phyloP scores from a whole-genome alignment of 2,329 filamentous ascomycete genomes.

The Colletotrichum tropicale region DNA sequence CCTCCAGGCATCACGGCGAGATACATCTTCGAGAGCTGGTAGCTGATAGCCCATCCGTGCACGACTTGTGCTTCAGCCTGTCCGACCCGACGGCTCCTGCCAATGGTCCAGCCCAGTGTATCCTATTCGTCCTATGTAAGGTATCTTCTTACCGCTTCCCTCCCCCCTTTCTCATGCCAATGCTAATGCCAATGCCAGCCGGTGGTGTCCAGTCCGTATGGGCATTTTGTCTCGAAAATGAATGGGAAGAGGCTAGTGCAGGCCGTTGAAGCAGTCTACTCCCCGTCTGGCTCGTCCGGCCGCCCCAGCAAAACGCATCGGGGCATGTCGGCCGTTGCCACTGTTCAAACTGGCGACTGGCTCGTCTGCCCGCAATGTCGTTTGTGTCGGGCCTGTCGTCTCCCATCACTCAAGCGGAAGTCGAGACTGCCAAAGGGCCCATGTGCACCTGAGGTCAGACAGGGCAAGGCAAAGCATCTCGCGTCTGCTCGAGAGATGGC shows the following conservation, averaged over 20 bases:
- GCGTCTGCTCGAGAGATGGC: neutral
- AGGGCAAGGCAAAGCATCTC: neutral
- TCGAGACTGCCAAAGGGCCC: neutral
- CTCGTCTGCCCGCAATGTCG: neutral
- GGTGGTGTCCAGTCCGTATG: neutral
- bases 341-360: neutral
- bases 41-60: neutral
- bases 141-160: neutral
- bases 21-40: neutral
- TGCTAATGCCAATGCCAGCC: neutral
- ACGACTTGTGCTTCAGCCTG: neutral
- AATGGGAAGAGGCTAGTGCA: neutral
- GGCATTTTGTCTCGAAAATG: neutral
- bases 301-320: neutral
- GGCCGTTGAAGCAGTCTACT: constrained; percentile 7
- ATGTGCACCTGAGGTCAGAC: neutral
- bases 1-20: neutral
- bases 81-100: neutral
- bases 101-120: neutral
- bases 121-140: neutral
- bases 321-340: constrained; percentile 5
- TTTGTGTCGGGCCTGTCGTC: neutral
- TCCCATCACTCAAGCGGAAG: neutral
- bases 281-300: constrained; percentile 1
- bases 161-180: neutral